These are phyloP conservation scores for Phytophthora idaei DNA, from an alignment of 352 stramenopile genomes.

Conservation along the genomic window DNA sequence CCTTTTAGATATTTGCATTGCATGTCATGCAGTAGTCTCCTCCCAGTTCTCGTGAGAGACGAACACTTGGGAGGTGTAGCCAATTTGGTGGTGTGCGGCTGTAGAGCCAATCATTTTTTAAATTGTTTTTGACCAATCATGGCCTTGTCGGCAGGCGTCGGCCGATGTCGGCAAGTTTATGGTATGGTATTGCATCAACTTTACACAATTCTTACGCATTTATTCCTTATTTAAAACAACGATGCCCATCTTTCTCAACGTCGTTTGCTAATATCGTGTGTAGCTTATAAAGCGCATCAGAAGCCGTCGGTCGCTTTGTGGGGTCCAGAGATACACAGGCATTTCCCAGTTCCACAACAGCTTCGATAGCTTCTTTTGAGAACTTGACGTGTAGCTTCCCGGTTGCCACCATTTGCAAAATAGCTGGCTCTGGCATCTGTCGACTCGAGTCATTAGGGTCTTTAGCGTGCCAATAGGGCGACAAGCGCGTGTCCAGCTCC, in stretches of 20 bases:
- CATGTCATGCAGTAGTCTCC: no score
- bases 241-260: slow-evolving; percentile 8
- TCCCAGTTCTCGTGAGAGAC: no score
- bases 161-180: no score
- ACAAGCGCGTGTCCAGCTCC: slow-evolving; percentile 37
- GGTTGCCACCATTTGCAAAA: slow-evolving; percentile 52
- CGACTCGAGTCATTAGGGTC: slow-evolving; percentile 30
- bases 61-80: no score
- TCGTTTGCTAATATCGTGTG: slow-evolving; percentile 36
- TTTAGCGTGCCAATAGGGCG: slow-evolving; percentile 38
- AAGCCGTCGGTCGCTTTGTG: slow-evolving; percentile 35
- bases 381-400: slow-evolving; percentile 53
- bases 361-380: slow-evolving; percentile 20
- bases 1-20: no score
- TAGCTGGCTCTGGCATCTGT: slow-evolving; percentile 39
- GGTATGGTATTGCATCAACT: background rate
- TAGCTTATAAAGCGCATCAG: slow-evolving; percentile 46
- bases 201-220: background rate
- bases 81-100: no score
- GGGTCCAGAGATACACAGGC: slow-evolving; percentile 49
- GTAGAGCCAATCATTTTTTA: no score
- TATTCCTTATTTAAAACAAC: slow-evolving; percentile 2
- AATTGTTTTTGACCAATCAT: no score
- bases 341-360: slow-evolving; percentile 35
- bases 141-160: no score